phyloP scores from a whole-genome alignment of 2,329 filamentous ascomycete species.

The Phaeosphaeria sp. region DNA sequence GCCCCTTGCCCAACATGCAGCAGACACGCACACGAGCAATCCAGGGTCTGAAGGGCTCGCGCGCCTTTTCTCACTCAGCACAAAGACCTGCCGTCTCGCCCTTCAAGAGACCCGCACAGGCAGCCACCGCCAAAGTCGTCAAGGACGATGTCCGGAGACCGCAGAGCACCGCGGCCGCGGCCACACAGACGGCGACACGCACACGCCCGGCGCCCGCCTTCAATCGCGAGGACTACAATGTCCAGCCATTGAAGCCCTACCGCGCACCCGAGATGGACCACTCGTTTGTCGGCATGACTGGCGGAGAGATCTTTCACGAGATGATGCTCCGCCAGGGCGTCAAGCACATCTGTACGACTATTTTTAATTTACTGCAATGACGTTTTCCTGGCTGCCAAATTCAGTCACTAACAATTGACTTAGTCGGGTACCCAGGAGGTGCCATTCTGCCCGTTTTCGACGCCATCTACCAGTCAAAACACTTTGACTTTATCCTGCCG shows the following conservation, averaged over 20 bases:
- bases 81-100: slow-evolving; percentile 53
- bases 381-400: not conserved
- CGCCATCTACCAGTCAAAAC: slow-evolving; percentile 96
- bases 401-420: slow-evolving; percentile 25
- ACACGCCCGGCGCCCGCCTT: slow-evolving; percentile 57
- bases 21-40: slow-evolving; percentile 47
- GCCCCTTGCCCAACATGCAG: slow-evolving; percentile 35
- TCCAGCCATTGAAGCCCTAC: slow-evolving; percentile 56
- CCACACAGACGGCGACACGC: slow-evolving; percentile 37
- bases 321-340: slow-evolving; percentile 96
- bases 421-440: slow-evolving; percentile 81
- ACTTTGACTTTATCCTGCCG: slow-evolving; percentile 95
- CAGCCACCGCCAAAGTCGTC: slow-evolving; percentile 35
- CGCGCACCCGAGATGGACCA: slow-evolving; percentile 60
- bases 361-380: slow-evolving; percentile 6
- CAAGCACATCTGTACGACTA: slow-evolving; percentile 86
- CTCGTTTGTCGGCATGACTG: slow-evolving; percentile 88
- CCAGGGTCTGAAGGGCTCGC: slow-evolving; percentile 46
- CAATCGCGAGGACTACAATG: slow-evolving; percentile 56
- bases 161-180: slow-evolving; percentile 52
- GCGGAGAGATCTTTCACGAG: slow-evolving; percentile 97
- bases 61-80: slow-evolving; percentile 53
- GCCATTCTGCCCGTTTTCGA: slow-evolving; percentile 98
- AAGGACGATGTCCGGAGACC: slow-evolving; percentile 51
- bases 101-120: slow-evolving; percentile 48